Percentiles rank a stretch among this genome's conserved stretches.
Evolutionary conservation across 1,284 basidiomycete genomes (phyloP).

Genomic region (Cutaneotrichosporon daszewskae): DNA sequence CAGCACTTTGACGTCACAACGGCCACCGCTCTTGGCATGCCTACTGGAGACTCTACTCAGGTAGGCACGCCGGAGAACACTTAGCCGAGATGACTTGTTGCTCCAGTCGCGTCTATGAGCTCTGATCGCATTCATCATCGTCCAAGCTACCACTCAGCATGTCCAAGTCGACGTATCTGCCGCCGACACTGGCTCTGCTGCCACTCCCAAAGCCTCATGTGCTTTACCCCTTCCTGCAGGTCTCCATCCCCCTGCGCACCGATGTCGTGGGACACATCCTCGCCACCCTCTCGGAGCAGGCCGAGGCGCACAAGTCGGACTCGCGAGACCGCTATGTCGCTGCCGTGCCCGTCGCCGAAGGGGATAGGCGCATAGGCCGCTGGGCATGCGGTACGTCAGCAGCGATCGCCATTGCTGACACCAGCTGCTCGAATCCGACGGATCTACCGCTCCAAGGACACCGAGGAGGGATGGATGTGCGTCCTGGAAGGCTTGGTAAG

Average conservation of each 20-base stretch:
- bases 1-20: no score
- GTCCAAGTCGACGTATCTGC: constrained; percentile 27
- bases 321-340: constrained; percentile 24
- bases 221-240: constrained; percentile 35
- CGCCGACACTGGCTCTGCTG: constrained; percentile 35
- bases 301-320: constrained; percentile 18
- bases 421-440: constrained; percentile 36
- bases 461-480: constrained; percentile 19
- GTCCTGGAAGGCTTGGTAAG: constrained; percentile 38
- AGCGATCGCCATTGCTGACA: neutral
- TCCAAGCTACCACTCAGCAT: constrained; percentile 1
- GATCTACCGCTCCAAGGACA: constrained; percentile 25
- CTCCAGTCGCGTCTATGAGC: no score
- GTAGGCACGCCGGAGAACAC: no score
- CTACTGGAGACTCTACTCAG: no score
- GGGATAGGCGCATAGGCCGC: constrained; percentile 37
- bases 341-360: constrained; percentile 37
- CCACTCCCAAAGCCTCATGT: constrained; percentile 36
- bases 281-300: constrained; percentile 29
- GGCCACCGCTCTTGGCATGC: no score
- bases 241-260: constrained; percentile 24
- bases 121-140: no score
- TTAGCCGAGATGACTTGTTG: no score
- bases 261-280: constrained; percentile 30
- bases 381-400: constrained; percentile 38